phyloP scores from a whole-genome alignment of 2,329 filamentous ascomycete species.

The Fusarium subglutinans region DNA sequence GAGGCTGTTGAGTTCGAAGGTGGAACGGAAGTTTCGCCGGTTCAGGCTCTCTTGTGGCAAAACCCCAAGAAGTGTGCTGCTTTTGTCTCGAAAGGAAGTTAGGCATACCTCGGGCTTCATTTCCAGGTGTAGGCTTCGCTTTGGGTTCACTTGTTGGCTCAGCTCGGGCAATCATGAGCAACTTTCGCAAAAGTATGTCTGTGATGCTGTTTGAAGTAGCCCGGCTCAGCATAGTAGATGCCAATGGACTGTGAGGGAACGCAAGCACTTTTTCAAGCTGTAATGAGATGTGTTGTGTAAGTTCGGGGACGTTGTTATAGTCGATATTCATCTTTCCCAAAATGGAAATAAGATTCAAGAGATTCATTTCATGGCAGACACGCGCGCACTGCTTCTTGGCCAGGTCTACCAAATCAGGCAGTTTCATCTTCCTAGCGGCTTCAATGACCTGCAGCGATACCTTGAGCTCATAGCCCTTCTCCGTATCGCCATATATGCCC shows the following conservation, averaged over 20 bases:
- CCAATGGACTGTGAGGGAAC: background rate
- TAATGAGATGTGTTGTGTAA: background rate
- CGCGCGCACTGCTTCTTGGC: background rate
- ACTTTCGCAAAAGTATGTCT: background rate
- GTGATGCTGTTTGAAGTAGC: background rate
- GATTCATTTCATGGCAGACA: background rate
- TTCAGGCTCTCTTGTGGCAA: no score
- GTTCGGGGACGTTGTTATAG: background rate
- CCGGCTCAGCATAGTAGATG: background rate
- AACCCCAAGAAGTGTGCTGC: no score
- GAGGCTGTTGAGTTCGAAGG: background rate
- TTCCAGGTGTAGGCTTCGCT: background rate
- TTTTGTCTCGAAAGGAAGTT: no score
- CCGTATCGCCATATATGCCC: background rate
- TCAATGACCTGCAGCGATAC: background rate
- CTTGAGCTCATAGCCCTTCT: background rate
- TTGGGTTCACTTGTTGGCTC: background rate
- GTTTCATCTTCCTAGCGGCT: background rate
- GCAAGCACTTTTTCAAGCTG: background rate
- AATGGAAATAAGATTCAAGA: background rate
- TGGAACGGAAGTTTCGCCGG: fast-evolving
- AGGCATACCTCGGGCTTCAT: no score
- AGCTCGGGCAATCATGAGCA: background rate
- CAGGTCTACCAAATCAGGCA: background rate
- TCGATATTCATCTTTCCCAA: background rate